Evolutionary conservation across 345 rosid genomes (phyloP), one percentile per base, ranked within the genome.

Genomic region (Clausena lansium): DNA sequence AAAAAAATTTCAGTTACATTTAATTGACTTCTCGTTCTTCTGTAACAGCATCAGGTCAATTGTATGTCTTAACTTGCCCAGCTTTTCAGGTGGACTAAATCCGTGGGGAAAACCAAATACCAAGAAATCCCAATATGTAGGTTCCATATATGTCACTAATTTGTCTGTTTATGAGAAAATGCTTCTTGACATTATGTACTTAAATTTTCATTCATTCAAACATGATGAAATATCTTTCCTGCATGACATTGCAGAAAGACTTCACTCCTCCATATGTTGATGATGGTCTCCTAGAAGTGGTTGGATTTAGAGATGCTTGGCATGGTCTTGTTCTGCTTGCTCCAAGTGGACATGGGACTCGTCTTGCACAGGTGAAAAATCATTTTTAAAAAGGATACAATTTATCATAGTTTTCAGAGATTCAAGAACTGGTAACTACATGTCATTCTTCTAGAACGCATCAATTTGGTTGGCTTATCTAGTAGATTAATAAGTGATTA

Each of bases 301-400:
- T 95, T 78, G 98, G 98, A 69, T 95, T 93, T 79, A 85, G 91
- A 90, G 92, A 95, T 86, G 98, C 98, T 74, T 95, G 98, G 98
- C 98, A 95, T 79, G 97, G 97, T 76, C 94, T 95, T 59, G 92
- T 89, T 64, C 82, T 95, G 82, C 83, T 87, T 39, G 78, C 98
- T 82, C 95, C 98, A 30, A 88, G 92, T 20, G 97, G 98, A 50
- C 98, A 95, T 69, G 98, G 98, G 64, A 92, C 94, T 76, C 94
- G 95, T 74, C 92, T 92, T 78, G 95, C 98, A 20, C 98, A 95
- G 91, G 98, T 93, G 74, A 52, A 79, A 76, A 75, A 45, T 75
- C 7, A 5, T 32, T 8, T 15, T 65, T 22, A 45, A 65, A 50
- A 19, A 22, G n/a, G 32, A 64, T 45, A 10, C 5, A 64, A 24